Evolutionary conservation across 73 alveolate species (phyloP).

Genomic region (Stentor roeselii): DNA sequence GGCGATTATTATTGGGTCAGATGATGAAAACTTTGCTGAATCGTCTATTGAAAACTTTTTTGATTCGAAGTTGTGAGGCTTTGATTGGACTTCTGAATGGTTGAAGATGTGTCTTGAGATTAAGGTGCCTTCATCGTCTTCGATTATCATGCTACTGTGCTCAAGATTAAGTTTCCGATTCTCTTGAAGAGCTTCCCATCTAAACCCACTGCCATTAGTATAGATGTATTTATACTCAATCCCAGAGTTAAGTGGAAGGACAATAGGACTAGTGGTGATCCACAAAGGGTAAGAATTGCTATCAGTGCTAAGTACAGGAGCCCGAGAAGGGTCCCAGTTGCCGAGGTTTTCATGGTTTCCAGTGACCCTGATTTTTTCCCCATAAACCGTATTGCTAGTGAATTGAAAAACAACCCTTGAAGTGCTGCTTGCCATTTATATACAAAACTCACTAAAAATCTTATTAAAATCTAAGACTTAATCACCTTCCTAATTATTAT

Average conservation of each 20-base stretch:
- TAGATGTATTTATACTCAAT: constrained; percentile 17
- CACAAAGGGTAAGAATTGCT: constrained; percentile 23
- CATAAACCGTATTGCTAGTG: background rate
- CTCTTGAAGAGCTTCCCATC: constrained; percentile 22
- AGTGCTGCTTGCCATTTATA: background rate
- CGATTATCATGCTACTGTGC: background rate
- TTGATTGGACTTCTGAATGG: constrained; percentile 15
- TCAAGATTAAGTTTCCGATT: constrained; percentile 1
- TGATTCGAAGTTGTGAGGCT: background rate
- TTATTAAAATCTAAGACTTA: too few relatives aligned
- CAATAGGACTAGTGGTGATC: constrained; percentile 16
- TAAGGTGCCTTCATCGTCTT: constrained; percentile 9
- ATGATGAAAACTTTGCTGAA: background rate
- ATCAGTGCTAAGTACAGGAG: background rate
- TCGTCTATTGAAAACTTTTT: background rate
- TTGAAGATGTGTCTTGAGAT: constrained; percentile 6
- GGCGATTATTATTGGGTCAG: background rate
- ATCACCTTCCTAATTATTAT: too few relatives aligned
- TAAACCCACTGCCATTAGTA: background rate
- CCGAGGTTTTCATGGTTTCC: constrained; percentile 16
- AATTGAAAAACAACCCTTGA: constrained; percentile 21
- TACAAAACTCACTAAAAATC: too few relatives aligned
- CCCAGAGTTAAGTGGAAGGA: background rate
- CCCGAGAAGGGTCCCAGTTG: background rate
- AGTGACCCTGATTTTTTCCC: constrained; percentile 19